These are phyloP conservation scores for Lactifluus volemus DNA, from an alignment of 768 basidiomycete species.

Conservation along the genomic window DNA sequence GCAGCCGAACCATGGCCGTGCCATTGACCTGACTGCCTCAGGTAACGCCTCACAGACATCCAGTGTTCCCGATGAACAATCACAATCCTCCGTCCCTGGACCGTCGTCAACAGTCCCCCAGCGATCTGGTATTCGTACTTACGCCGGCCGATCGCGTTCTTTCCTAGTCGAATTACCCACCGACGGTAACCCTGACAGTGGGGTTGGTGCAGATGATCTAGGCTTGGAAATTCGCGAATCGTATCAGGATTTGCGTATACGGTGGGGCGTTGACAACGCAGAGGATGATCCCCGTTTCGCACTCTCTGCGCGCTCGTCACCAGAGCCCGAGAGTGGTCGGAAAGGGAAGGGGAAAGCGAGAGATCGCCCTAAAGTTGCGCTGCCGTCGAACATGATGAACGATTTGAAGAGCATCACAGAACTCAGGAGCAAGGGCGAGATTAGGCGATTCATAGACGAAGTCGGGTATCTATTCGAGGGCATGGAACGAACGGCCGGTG, in stretches of 20 bases:
- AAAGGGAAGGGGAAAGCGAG: conserved; percentile 31
- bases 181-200: conserved; percentile 7
- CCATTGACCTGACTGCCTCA: conserved; percentile 17
- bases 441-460: conserved; percentile 71
- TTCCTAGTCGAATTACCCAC: conserved; percentile 58
- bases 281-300: conserved; percentile 56
- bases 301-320: conserved; percentile 6
- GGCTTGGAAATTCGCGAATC: conserved; percentile 57
- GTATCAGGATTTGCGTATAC: conserved; percentile 60
- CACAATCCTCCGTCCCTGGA: conserved; percentile 15
- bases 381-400: conserved; percentile 58
- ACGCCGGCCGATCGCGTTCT: conserved; percentile 71
- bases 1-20: conserved; percentile 13
- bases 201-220: conserved; percentile 29
- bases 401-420: conserved; percentile 76
- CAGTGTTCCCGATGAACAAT: conserved; percentile 19
- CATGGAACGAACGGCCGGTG: conserved; percentile 42
- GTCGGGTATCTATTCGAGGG: conserved; percentile 83
- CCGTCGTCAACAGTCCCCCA: conserved; percentile 13
- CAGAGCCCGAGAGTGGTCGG: conserved; percentile 28
- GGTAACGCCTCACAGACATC: neutral
- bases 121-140: conserved; percentile 48
- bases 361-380: conserved; percentile 20
- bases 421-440: conserved; percentile 72
- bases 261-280: conserved; percentile 76